A percentile compares a stretch with the other conserved stretches of the same genome.
Evolutionary conservation across 176 grass and related monocot genomes (phyloP).

Genomic region (Hordeum marinum): DNA sequence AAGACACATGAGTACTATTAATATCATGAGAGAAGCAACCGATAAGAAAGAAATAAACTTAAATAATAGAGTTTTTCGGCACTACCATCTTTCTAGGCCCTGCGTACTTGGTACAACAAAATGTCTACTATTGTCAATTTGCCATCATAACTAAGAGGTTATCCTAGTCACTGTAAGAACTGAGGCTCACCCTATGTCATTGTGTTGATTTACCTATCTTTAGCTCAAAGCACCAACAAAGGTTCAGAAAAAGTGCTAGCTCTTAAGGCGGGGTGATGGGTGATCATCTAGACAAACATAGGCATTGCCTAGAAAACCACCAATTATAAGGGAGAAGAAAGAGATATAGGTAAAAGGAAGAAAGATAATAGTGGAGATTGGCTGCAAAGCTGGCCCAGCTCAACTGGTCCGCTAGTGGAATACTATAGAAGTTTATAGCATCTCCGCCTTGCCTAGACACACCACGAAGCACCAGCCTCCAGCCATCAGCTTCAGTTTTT

Average conservation of each 20-base stretch:
- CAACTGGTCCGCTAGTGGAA: not conserved
- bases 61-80: not conserved
- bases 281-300: not conserved
- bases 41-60: not conserved
- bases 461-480: not conserved
- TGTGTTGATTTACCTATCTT: not conserved
- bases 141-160: not conserved
- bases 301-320: not conserved
- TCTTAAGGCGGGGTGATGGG: not conserved
- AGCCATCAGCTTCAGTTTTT: not conserved
- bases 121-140: not conserved
- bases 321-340: not conserved
- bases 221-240: not conserved
- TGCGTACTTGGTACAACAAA: not conserved
- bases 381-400: not conserved
- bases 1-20: not conserved
- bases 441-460: not conserved
- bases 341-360: not conserved
- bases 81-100: not conserved
- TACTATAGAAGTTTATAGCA: not conserved
- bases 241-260: not conserved
- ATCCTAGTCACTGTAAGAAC: not conserved
- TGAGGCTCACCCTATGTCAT: not conserved
- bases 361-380: not conserved
- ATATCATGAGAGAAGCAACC: not conserved